Evolutionary conservation across 441 rosid genomes (phyloP), one percentile per base, ranked within the genome.

Genomic region (Bocquillonia castaneifolia): DNA sequence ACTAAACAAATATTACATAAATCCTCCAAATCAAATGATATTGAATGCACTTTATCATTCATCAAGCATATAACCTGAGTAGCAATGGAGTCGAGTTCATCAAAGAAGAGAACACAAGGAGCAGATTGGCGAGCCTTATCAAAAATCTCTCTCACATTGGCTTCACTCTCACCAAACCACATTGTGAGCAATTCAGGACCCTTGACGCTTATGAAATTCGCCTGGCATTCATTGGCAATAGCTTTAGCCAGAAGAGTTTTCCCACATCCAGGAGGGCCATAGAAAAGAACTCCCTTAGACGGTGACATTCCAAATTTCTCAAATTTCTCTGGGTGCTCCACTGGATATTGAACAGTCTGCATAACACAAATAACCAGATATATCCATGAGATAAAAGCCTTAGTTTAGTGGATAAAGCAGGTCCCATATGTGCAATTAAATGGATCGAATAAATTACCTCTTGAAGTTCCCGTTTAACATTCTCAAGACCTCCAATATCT

Each of bases 221-320:
- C 83, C 73, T 84, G 88, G 68, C 86, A 85, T 68, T 85, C 89
- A 70, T 78, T 81, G 8, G 89, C 86, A 40, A 85, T 85, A 54
- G 87, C 89, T 71, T 85, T 85, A 7, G 89, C 89, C 63, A 83
- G 77, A 5, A 85, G 80, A n/a, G 89, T 81, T 74, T 85, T 85
- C 39, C 87, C 89, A 72, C 89, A 85, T 29, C 89, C 86, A 20
- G 86, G 88, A 12, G 88, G 88, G 20, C 88, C 88, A 71, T 84
- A 84, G 80, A 86, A 86, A 42, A 86, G 91, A 61, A 84, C 91
- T 17, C 88, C 88, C 59, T 86, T 86, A 1, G 91, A 86, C n/a
- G 91, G 91, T 23, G 91, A 82, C 88, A 86, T 82, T 31, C 88
- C 88, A 74, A 85, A 85, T 76, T 85, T 85, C 82, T 86, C 88